Evolutionary conservation across 495 filamentous ascomycete species (phyloP).

Genomic region (Aspergillus funiculosus): DNA sequence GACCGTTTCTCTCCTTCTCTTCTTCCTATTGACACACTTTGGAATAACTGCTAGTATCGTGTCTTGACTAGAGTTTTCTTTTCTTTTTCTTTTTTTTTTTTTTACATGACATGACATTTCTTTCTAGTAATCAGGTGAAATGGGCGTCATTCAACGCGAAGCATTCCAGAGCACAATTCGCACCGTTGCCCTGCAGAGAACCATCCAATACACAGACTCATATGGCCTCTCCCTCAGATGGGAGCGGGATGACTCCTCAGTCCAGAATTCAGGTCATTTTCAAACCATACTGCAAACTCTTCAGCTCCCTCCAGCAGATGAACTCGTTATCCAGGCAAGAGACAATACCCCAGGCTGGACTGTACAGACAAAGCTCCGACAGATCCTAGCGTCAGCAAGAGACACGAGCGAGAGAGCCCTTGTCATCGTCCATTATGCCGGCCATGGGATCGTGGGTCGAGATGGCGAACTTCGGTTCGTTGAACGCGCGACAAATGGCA

Average conservation of each 20-base stretch:
- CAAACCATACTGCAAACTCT: background rate
- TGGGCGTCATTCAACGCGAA: no score
- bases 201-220: background rate
- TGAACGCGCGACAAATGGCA: background rate
- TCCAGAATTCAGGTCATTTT: background rate
- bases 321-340: background rate
- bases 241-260: background rate
- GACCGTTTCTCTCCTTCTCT: no score
- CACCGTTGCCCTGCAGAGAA: background rate
- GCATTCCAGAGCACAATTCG: background rate
- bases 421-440: constrained; percentile 1
- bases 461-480: background rate
- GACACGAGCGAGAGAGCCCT: background rate
- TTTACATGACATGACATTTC: no score
- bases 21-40: no score
- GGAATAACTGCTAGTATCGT: no score
- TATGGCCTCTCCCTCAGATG: constrained; percentile 3
- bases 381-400: background rate
- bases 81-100: no score
- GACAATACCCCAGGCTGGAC: constrained; percentile 4
- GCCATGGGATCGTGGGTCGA: background rate
- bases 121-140: no score
- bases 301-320: background rate
- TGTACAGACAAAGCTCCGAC: background rate
- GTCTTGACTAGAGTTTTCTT: no score